Evolutionary conservation across 2,329 filamentous ascomycete species (phyloP).

Genomic region (Bipolaris oryzae): DNA sequence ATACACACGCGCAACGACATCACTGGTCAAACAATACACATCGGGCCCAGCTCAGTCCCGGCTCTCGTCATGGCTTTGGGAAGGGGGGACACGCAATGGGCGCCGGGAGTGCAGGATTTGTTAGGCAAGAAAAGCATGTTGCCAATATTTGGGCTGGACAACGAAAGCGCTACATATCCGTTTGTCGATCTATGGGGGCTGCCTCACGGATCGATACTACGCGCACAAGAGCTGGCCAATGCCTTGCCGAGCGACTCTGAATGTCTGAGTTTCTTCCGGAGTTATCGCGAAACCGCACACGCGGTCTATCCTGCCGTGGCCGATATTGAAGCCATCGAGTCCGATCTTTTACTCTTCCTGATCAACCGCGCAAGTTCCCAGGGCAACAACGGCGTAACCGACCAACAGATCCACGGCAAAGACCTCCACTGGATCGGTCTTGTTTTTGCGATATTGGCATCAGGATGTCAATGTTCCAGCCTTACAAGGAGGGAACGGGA

Average conservation of each 20-base stretch:
- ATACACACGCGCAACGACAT: constrained; percentile 66
- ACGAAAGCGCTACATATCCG: constrained; percentile 68
- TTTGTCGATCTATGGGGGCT: constrained; percentile 69
- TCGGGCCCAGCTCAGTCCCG: constrained; percentile 66
- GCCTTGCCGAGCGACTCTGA: constrained; percentile 64
- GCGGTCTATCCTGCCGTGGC: constrained; percentile 67
- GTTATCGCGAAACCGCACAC: constrained; percentile 63
- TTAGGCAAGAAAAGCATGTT: constrained; percentile 65
- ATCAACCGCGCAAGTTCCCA: constrained; percentile 57
- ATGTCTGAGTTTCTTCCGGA: constrained; percentile 63
- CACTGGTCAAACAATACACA: constrained; percentile 65
- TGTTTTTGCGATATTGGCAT: constrained; percentile 67
- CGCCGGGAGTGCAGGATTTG: constrained; percentile 61
- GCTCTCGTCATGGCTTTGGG: constrained; percentile 63
- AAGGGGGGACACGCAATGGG: constrained; percentile 52
- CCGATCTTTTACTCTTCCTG: constrained; percentile 60
- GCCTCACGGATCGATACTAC: constrained; percentile 63
- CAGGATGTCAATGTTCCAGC: constrained; percentile 65
- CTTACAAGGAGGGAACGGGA: constrained; percentile 65
- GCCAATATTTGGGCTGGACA: constrained; percentile 67
- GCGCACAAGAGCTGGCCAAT: constrained; percentile 63
- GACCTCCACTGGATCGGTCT: constrained; percentile 64
- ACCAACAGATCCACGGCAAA: constrained; percentile 63
- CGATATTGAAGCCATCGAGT: constrained; percentile 61
- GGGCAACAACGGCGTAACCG: constrained; percentile 53